These are phyloP conservation scores for Penicillium psychrosexuale DNA, from an alignment of 2,329 filamentous ascomycete species.

Conservation along the genomic window DNA sequence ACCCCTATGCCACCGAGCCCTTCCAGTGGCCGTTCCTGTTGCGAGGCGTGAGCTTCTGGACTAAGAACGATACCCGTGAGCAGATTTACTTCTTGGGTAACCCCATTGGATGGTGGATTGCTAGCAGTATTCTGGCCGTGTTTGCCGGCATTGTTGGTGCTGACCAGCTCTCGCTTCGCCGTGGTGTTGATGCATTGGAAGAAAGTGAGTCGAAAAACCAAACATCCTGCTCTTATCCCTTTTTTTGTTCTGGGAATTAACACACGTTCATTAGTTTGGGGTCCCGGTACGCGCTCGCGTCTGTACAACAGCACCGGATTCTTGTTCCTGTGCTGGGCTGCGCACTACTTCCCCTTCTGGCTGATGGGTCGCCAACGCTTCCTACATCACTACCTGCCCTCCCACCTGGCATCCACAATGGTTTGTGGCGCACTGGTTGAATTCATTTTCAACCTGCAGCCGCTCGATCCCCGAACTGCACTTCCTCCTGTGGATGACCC, in stretches of 20 bases:
- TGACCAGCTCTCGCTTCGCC: conserved; percentile 88
- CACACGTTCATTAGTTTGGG: conserved; percentile 37
- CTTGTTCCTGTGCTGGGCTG: conserved; percentile 97
- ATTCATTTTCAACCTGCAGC: conserved; percentile 92
- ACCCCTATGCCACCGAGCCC: conserved; percentile 91
- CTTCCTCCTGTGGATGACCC: conserved; percentile 48
- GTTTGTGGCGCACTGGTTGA: conserved; percentile 90
- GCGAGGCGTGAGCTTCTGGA: conserved; percentile 98
- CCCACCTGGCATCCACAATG: conserved; percentile 84
- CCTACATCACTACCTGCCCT: conserved; percentile 94
- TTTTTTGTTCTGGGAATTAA: conserved; percentile 6
- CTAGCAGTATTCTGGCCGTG: conserved; percentile 86
- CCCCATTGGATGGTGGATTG: conserved; percentile 95
- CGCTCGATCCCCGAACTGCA: conserved; percentile 48
- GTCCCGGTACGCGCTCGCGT: conserved; percentile 76
- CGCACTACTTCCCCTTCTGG: conserved; percentile 96
- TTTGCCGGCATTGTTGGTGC: conserved; percentile 88
- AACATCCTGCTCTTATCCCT: neutral
- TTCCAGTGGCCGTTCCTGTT: conserved; percentile 98
- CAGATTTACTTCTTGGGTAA: conserved; percentile 99
- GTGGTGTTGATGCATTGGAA: conserved; percentile 89
- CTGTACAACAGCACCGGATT: conserved; percentile 98
- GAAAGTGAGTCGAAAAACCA: conserved; percentile 65
- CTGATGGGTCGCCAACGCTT: conserved; percentile 98
- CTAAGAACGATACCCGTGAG: conserved; percentile 86